Base-by-base conservation (phyloP, 352 stramenopile species). In the Blastocystis sp. region DNA sequence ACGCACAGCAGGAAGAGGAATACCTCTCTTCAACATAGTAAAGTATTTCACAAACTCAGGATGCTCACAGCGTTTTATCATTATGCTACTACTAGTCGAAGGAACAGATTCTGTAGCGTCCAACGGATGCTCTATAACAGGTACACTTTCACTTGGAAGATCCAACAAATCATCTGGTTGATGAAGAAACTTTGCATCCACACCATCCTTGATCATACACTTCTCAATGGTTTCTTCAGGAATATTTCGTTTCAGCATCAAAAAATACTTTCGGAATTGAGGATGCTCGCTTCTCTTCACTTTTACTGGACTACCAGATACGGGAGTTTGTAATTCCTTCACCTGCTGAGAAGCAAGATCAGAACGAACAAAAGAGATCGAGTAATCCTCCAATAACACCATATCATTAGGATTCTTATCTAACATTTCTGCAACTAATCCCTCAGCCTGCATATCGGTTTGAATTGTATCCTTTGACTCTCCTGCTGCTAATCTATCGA, bases 211-310 rank as follows among this genome's bases (percentile, higher is more conserved):
- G 19, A 32, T 27, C 71, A 83, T 83, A 42, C 32, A 66, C 16
- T 67, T 43, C 21, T 52, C 3, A 52, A 83, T 49, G 11, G 32
- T 39, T 27, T 37, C 49, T 43, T 43, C 56, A 19, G 56, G 77
- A 43, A 87, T 65, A 58, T 24, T 78, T 52, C 77, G 11, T 54
- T 54, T 73, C 14, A 87, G 29, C 65, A 87, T 78, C n/a, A 75
- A 58, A 35, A 87, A 54, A 29, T 87, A 87, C 52, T 87, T 87
- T 11, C 43, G 21, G 29, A 65, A 77, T 24, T 39, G n/a, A 14
- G 71, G 71, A 32, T 77, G 65, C 37, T 77, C 32, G 21, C 32
- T 56, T 29, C 32, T n/a, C n/a, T 19, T 19, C 16, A 77, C 21
- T 56, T 49, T 7, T 32, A n/a, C 56, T 27, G 43, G 21, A 57